phyloP scores from a whole-genome alignment of 768 basidiomycete species.

The Postia placenta region DNA sequence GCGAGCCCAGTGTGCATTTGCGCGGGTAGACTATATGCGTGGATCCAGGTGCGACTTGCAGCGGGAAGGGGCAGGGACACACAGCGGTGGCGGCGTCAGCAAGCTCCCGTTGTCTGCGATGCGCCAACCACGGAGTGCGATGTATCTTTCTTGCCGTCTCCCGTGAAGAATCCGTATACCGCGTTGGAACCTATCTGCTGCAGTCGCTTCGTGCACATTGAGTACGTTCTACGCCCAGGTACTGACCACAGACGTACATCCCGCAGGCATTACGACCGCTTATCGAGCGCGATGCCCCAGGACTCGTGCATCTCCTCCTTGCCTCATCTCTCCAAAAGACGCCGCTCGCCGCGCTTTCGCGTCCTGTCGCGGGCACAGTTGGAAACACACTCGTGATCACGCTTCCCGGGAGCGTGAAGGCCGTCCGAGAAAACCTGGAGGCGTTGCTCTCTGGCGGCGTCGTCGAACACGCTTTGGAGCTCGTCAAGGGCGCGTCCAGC shows the following conservation, averaged over 20 bases:
- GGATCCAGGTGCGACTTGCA: too few relatives aligned
- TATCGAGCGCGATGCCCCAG: conserved; percentile 62
- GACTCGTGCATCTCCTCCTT: conserved; percentile 70
- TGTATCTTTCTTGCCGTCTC: too few relatives aligned
- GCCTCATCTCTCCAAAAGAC: conserved; percentile 67
- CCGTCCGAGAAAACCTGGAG: conserved; percentile 72
- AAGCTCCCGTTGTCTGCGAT: too few relatives aligned
- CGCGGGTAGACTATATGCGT: too few relatives aligned
- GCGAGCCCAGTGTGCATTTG: too few relatives aligned
- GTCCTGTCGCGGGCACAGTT: conserved; percentile 76
- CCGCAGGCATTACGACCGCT: conserved; percentile 53
- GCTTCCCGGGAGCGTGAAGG: conserved; percentile 81
- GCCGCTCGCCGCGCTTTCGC: conserved; percentile 73
- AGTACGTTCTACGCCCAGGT: background rate
- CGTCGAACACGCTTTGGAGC: conserved; percentile 64
- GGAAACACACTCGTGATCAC: conserved; percentile 66
- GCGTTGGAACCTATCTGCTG: too few relatives aligned
- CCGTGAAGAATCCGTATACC: too few relatives aligned
- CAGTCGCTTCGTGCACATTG: too few relatives aligned
- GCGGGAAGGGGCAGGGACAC: too few relatives aligned
- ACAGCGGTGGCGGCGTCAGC: too few relatives aligned
- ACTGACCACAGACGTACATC: background rate
- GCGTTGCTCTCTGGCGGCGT: conserved; percentile 54
- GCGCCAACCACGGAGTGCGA: too few relatives aligned
- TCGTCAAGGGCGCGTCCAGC: conserved; percentile 65